Evolutionary conservation across 805 yeast species (phyloP), one percentile per base, ranked within the genome.

Genomic region (Millerago galiae): DNA sequence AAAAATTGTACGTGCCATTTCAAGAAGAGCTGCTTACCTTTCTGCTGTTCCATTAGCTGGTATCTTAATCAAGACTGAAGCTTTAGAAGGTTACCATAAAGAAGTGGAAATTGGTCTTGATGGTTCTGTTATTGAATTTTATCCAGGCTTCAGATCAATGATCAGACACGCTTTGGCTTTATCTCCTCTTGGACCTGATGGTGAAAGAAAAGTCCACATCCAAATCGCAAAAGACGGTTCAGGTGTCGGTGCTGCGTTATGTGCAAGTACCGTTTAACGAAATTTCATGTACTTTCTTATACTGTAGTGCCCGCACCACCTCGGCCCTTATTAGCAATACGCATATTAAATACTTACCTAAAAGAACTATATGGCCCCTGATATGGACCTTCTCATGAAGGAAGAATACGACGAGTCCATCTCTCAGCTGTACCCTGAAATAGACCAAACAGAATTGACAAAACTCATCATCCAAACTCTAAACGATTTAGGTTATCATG

Each of bases 221-320:
- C 79, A 79, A 49, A 81, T 90, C 51, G 93, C 97, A 26, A 86
- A 87, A 62, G 98, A 93, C 58, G 98, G 98, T 37, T 83, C 95
- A 44, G 96, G 96, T 46, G 96, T 90, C 35, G 99, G 99, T 51
- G 98, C 97, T 36, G 98, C 98, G 2, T 70, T 91, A 47, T 87
- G 96, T 68, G 97, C 59, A 14, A 41, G 45, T 28, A 47, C 46
- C 8, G 40, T 37, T 17, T 7, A 24, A 14, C 15, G 12, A 29
- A 10, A 27, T 8, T 7, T 21, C 7, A 13, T 27, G 29, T 27
- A 27, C n/a, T 27, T 11, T 27, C 24, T 21, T 21, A 21, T 21
- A 21, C 24, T 21, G 24, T 21, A 21, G 24, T 21, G 24, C 24
- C 24, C 24, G 24, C 24, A 21, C 4, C 24, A 21, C 24, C 24